A percentile compares a stretch with the other conserved stretches of the same genome.
phyloP scores from a whole-genome alignment of 1,284 basidiomycete species.

The Trichosporon coremiiforme region DNA sequence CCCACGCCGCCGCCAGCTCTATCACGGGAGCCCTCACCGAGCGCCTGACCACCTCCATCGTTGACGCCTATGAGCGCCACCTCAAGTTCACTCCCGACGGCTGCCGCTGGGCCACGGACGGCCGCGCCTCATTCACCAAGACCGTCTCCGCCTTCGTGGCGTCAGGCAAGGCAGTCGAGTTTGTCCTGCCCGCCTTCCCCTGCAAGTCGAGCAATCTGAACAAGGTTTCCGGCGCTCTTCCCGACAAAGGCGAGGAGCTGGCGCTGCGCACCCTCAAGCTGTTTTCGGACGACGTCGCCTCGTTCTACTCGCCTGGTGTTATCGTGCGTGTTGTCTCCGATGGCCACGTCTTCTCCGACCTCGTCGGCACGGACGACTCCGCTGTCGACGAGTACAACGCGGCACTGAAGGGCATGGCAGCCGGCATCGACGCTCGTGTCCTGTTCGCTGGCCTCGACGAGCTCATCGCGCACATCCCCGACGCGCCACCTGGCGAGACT shows the following conservation, averaged over 20 bases:
- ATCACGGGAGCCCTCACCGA: not conserved
- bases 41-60: not conserved
- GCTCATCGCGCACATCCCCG: not conserved
- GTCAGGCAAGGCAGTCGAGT: constrained; percentile 6
- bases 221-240: constrained; percentile 10
- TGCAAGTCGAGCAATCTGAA: constrained; percentile 20
- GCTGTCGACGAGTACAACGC: constrained; percentile 20
- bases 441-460: constrained; percentile 14
- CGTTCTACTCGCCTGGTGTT: not conserved
- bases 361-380: constrained; percentile 20
- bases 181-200: constrained; percentile 20
- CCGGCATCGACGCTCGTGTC: not conserved
- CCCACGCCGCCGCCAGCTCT: not conserved
- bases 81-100: not conserved
- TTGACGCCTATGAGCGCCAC: constrained; percentile 3
- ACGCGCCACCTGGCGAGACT: not conserved
- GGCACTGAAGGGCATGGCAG: not conserved
- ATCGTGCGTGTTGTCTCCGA: constrained; percentile 12
- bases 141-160: not conserved
- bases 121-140: not conserved
- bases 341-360: constrained; percentile 21
- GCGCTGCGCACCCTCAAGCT: constrained; percentile 10
- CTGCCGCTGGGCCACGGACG: not conserved
- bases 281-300: not conserved
- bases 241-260: constrained; percentile 23